Percentiles rank a stretch among this genome's conserved stretches.
Conservation (phyloP, 345 rosid genomes). For the Brassica incana region DNA sequence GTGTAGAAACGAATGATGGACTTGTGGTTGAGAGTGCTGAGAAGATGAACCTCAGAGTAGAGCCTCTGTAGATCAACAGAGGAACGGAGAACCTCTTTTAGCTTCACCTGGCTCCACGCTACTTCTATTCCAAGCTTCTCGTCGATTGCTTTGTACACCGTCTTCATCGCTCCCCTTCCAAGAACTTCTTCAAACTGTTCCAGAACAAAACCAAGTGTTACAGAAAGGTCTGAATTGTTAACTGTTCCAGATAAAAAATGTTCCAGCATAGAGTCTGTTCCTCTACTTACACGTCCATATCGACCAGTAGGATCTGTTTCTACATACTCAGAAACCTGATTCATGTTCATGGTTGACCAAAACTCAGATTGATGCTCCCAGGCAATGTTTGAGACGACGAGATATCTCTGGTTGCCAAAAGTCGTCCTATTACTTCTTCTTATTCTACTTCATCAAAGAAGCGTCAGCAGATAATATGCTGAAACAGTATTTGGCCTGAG, state of each 20-base stretch:
- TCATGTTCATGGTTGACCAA: conserved; percentile 39
- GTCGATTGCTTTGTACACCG: conserved; percentile 79
- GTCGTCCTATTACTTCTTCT: conserved; percentile 23
- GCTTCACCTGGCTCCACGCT: conserved; percentile 80
- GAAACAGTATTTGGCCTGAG: conserved; percentile 30
- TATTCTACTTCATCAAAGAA: conserved; percentile 19
- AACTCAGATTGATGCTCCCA: conserved; percentile 31
- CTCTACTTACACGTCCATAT: conserved; percentile 80
- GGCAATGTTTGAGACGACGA: conserved; percentile 15
- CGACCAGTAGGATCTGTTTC: conserved; percentile 93
- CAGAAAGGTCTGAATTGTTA: conserved; percentile 15
- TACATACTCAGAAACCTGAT: conserved; percentile 48
- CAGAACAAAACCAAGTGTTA: conserved; percentile 28
- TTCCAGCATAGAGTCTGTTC: conserved; percentile 3
- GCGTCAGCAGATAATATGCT: conserved; percentile 33
- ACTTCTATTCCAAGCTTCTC: conserved; percentile 75
- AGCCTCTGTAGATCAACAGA: conserved; percentile 73
- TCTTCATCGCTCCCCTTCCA: conserved; percentile 86
- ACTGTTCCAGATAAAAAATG: not conserved
- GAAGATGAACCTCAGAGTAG: conserved; percentile 88
- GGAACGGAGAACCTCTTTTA: conserved; percentile 54
- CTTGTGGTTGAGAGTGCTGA: conserved; percentile 64
- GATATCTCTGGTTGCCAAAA: conserved; percentile 24
- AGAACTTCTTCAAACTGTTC: conserved; percentile 62
- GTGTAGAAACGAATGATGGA: conserved; percentile 70